Conservation (phyloP, 2,329 filamentous ascomycete genomes). For the Chrysoporthe austroafricana region DNA sequence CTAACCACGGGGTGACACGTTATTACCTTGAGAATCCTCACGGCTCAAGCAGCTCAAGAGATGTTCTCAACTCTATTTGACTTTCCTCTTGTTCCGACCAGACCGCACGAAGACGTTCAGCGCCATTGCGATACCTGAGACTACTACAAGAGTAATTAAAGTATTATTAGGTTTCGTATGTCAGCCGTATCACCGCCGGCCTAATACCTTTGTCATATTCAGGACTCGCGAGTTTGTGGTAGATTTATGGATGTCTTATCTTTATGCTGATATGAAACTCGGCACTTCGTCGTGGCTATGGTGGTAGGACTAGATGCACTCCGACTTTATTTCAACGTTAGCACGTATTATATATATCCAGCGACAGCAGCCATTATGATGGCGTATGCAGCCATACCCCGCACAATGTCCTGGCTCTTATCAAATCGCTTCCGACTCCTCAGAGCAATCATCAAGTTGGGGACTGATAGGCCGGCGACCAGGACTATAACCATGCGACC, state of each 20-base stretch:
- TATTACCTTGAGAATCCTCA: background rate
- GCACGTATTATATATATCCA: background rate
- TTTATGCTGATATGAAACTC: background rate
- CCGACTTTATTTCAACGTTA: too few species aligned
- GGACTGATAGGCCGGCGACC: constrained; percentile 47
- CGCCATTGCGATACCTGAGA: too few species aligned
- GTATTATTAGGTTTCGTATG: too few species aligned
- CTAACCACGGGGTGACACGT: background rate
- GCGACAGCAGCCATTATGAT: constrained; percentile 22
- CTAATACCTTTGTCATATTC: background rate
- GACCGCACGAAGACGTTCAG: too few species aligned
- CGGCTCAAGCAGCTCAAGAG: background rate
- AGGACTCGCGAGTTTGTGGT: background rate
- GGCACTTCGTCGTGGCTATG: background rate
- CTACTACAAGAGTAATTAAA: background rate
- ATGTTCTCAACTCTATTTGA: background rate
- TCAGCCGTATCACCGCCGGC: background rate
- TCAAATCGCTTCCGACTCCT: background rate
- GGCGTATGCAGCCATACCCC: constrained; percentile 13
- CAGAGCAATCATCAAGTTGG: constrained; percentile 6
- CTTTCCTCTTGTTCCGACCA: background rate
- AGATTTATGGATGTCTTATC: background rate
- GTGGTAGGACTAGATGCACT: too few species aligned
- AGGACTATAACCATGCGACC: constrained; percentile 61
- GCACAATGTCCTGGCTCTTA: constrained; percentile 3